A percentile compares a stretch with the other conserved stretches of the same genome.
These are phyloP conservation scores for Psilocybe cyanescens DNA, from an alignment of 768 basidiomycete genomes.

Conservation along the genomic window DNA sequence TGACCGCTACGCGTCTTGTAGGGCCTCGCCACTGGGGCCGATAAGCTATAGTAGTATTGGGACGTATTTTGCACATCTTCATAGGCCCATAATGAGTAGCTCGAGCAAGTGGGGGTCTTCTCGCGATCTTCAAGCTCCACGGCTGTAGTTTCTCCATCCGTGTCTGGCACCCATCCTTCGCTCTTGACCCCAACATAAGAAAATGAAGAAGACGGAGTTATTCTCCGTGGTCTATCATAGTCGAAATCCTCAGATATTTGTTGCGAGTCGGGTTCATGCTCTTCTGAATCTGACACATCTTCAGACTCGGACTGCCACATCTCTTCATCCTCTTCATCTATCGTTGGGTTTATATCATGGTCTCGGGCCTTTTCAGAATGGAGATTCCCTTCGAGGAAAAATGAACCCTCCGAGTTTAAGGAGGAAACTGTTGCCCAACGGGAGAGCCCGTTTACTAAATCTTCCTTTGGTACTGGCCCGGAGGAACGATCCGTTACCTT, in stretches of 20 bases:
- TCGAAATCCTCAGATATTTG: too few relatives aligned
- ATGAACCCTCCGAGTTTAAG: background rate
- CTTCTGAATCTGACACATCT: too few relatives aligned
- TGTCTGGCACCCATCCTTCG: background rate
- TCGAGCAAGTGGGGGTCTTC: background rate
- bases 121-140: background rate
- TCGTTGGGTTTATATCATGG: background rate
- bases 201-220: too few relatives aligned
- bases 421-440: background rate
- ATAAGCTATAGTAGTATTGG: too few relatives aligned
- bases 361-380: background rate
- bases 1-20: background rate
- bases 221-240: too few relatives aligned
- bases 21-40: background rate
- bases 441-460: background rate
- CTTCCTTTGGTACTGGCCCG: background rate
- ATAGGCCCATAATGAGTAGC: background rate
- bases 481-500: too few relatives aligned
- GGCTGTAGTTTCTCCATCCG: background rate
- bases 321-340: background rate
- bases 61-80: too few relatives aligned
- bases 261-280: too few relatives aligned
- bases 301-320: background rate
- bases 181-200: too few relatives aligned
- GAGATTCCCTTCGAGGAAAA: background rate